Percentiles rank a stretch among this genome's conserved stretches.
These are phyloP conservation scores for Sarocladiaceae sp. DNA, from an alignment of 2,329 filamentous ascomycete species.

Conservation along the genomic window DNA sequence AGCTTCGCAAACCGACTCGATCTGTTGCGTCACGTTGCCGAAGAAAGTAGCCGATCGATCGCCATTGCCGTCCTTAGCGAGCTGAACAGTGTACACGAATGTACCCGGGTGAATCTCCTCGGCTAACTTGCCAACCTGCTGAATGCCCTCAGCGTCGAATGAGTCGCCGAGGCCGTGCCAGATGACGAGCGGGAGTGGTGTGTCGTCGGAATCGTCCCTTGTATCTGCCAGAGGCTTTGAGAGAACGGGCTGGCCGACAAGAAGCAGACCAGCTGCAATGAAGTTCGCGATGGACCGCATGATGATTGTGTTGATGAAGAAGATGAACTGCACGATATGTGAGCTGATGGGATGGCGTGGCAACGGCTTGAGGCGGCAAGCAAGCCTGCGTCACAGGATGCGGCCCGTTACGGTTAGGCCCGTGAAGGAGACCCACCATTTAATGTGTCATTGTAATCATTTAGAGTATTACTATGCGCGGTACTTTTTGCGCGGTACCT, in stretches of 20 bases:
- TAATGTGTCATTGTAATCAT: too few relatives aligned
- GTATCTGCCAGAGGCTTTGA: conserved; percentile 13
- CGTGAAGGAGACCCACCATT: too few relatives aligned
- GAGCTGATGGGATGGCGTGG: too few relatives aligned
- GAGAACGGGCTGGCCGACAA: conserved; percentile 24
- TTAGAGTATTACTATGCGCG: too few relatives aligned
- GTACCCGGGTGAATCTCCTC: conserved; percentile 75
- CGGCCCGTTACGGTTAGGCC: too few relatives aligned
- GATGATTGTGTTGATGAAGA: conserved; percentile 3
- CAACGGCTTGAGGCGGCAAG: too few relatives aligned
- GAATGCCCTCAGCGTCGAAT: conserved; percentile 72
- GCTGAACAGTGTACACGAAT: conserved; percentile 73
- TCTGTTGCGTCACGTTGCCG: conserved; percentile 79
- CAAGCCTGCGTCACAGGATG: too few relatives aligned
- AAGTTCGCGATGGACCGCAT: conserved; percentile 14
- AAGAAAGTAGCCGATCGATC: conserved; percentile 87
- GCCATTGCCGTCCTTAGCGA: conserved; percentile 58
- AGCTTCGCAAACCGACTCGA: conserved; percentile 72
- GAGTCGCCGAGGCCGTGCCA: conserved; percentile 85
- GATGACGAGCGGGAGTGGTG: conserved; percentile 84
- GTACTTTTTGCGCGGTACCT: too few relatives aligned
- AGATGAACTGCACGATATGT: too few relatives aligned
- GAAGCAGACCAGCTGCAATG: conserved; percentile 26
- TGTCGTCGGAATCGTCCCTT: conserved; percentile 43
- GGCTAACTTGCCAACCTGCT: conserved; percentile 65